Percentiles rank a stretch among this genome's conserved stretches.
Conservation (phyloP, 306 rosid genomes). For the Sechiopsis laciniata region DNA sequence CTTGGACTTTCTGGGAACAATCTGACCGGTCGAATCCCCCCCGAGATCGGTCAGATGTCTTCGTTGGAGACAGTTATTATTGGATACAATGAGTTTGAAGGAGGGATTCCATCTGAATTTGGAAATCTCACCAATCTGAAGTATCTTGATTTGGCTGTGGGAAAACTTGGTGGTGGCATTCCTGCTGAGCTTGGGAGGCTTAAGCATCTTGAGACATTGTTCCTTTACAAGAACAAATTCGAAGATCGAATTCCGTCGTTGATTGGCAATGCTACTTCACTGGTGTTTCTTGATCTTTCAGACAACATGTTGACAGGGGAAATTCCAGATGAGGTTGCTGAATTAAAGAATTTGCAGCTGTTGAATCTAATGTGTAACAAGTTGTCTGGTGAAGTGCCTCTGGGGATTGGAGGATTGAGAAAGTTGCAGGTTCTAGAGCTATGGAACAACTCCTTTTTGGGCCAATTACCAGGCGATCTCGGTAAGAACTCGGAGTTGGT, state of each 20-base stretch:
- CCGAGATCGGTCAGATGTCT: slow-evolving; percentile 63
- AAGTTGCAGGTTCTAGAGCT: slow-evolving; percentile 64
- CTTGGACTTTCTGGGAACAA: slow-evolving; percentile 92
- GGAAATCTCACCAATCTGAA: slow-evolving; percentile 71
- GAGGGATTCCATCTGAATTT: slow-evolving; percentile 67
- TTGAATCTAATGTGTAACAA: slow-evolving; percentile 71
- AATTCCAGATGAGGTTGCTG: slow-evolving; percentile 60
- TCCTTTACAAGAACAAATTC: slow-evolving; percentile 63
- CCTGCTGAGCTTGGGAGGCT: slow-evolving; percentile 63
- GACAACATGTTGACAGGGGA: slow-evolving; percentile 64
- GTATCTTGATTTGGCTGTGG: slow-evolving; percentile 85
- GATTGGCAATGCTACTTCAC: slow-evolving; percentile 47
- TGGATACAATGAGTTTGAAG: slow-evolving; percentile 78
- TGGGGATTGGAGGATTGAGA: slow-evolving; percentile 53
- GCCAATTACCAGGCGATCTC: slow-evolving; percentile 62
- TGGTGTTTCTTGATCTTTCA: slow-evolving; percentile 69
- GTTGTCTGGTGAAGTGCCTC: slow-evolving; percentile 67
- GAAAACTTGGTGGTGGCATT: slow-evolving; percentile 73
- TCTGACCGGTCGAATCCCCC: slow-evolving; percentile 66
- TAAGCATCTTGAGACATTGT: slow-evolving; percentile 52
- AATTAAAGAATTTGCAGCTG: slow-evolving; percentile 65
- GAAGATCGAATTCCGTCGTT: slow-evolving; percentile 57
- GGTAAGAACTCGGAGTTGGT: slow-evolving; percentile 72
- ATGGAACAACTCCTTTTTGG: slow-evolving; percentile 83
- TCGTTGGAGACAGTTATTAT: slow-evolving; percentile 67